Percentiles rank a stretch among this genome's conserved stretches.
phyloP scores from a whole-genome alignment of 2,329 filamentous ascomycete species.

The Botryotinia narcissicola region DNA sequence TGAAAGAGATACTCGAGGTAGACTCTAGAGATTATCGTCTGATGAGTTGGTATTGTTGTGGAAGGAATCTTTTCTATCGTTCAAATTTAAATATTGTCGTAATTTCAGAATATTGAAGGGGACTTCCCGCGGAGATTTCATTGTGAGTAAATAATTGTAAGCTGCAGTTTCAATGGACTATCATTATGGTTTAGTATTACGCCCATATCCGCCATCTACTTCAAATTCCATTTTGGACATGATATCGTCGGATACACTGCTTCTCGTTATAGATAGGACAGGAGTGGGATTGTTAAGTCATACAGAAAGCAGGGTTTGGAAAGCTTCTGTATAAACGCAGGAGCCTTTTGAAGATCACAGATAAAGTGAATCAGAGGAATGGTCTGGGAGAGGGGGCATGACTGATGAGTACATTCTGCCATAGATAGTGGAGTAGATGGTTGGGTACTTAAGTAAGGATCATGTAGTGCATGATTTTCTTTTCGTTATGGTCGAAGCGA shows the following conservation, averaged over 20 bases:
- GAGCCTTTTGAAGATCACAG: not conserved
- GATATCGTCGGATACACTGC: not conserved
- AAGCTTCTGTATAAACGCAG: not conserved
- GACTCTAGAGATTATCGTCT: not conserved
- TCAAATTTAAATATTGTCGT: not conserved
- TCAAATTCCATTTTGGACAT: not conserved
- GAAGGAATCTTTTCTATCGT: not conserved
- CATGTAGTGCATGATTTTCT: not conserved
- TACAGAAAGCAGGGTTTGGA: not conserved
- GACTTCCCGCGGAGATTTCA: fast-evolving
- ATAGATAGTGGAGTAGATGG: not conserved
- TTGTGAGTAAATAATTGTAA: not conserved
- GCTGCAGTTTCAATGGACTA: not conserved
- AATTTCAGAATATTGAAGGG: not conserved
- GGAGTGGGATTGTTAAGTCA: fast-evolving
- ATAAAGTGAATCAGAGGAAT: no score
- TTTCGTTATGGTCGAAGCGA: not conserved
- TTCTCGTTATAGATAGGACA: not conserved
- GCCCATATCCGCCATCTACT: fast-evolving
- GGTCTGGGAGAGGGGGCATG: fast-evolving
- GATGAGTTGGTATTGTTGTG: not conserved
- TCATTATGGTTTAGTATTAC: fast-evolving
- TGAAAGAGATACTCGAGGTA: not conserved
- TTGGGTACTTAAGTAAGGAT: not conserved
- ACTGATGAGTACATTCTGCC: not conserved